Evolutionary conservation across 2,329 filamentous ascomycete genomes (phyloP).

Genomic region (Fusarium pininemorale): DNA sequence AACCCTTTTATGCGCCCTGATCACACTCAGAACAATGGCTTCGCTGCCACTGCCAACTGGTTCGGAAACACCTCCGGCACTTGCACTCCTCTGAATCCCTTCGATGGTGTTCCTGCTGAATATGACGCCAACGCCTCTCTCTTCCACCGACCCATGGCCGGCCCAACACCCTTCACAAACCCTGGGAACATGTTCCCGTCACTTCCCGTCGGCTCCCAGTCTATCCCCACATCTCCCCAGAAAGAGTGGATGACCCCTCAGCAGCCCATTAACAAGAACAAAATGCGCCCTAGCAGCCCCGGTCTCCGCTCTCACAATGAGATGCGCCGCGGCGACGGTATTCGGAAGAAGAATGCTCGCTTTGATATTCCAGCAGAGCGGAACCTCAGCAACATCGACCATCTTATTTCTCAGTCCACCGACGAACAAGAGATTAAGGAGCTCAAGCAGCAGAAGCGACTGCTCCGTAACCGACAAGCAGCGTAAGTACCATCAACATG

Average conservation of each 20-base stretch:
- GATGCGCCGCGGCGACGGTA: slow-evolving; percentile 81
- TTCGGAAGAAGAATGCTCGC: slow-evolving; percentile 98
- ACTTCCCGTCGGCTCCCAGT: slow-evolving; percentile 56
- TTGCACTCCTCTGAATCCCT: slow-evolving; percentile 77
- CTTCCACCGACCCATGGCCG: slow-evolving; percentile 63
- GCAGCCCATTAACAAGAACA: slow-evolving; percentile 63
- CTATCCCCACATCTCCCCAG: slow-evolving; percentile 65
- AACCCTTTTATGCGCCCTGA: slow-evolving; percentile 75
- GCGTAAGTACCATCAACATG: slow-evolving; percentile 69
- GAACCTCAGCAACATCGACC: slow-evolving; percentile 93
- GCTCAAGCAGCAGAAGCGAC: slow-evolving; percentile 96
- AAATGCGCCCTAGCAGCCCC: slow-evolving; percentile 73
- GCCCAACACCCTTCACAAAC: slow-evolving; percentile 65
- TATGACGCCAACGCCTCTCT: slow-evolving; percentile 64
- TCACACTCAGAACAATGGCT: slow-evolving; percentile 56
- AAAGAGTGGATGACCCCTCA: slow-evolving; percentile 66
- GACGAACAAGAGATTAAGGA: slow-evolving; percentile 97
- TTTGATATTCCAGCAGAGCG: slow-evolving; percentile 96
- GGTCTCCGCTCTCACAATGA: slow-evolving; percentile 79
- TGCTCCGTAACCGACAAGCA: slow-evolving; percentile 94
- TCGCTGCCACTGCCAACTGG: slow-evolving; percentile 63
- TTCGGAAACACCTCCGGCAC: slow-evolving; percentile 60
- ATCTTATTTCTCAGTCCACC: slow-evolving; percentile 85
- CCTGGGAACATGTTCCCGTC: slow-evolving; percentile 64
- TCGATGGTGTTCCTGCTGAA: slow-evolving; percentile 64